Base-by-base conservation (phyloP, 2,329 filamentous ascomycete species). In the Grosmannia penicillata region DNA sequence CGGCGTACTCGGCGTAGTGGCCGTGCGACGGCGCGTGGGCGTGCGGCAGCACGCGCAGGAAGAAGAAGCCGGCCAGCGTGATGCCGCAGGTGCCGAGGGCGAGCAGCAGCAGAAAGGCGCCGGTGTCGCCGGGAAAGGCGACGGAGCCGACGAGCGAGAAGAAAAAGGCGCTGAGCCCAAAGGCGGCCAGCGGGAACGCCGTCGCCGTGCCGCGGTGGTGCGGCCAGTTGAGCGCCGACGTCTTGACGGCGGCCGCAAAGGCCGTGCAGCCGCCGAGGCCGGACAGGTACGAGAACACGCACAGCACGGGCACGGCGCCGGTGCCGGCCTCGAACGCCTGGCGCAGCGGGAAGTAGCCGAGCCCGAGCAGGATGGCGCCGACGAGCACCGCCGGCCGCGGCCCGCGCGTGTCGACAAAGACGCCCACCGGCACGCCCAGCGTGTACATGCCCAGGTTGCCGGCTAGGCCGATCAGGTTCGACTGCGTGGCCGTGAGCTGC, bases 391-490 rank as follows among this genome's bases (percentile, higher is more conserved):
- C 80, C 37, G 82, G 76, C 37, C 85, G 72, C 31, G 89, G 84
- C 1, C 89, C 86, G 51, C 75, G 79, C 38, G 70, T 65, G 59
- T 98, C 91, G 45, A 94, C 79, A 48, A 95, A 72, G 50, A 94
- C 73, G 39, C 91, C 91, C 45, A 93, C 71, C 2, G 89, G 87
- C 49, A 96, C 82, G 22, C 91, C 91, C 52, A 84, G 71, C 8
- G 78, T 78, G 60, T 96, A 96, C 84, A 95, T 94, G 52, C 89
- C 89, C 52, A 96, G 61, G 53, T 89, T 89, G n/a, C 77, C 82
- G 33, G 75, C 71, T n/a, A 82, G 68, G 31, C 82, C 87, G 53
- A 98, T 87, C 47, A 96, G 60, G 59, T 98, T 96, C 59, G 76
- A 86, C 57, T 95, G 71, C 3, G 89, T 96, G n/a, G 91, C 81